These are phyloP conservation scores for Trichosporon asahii DNA, from an alignment of 1,284 basidiomycete species.

Conservation along the genomic window DNA sequence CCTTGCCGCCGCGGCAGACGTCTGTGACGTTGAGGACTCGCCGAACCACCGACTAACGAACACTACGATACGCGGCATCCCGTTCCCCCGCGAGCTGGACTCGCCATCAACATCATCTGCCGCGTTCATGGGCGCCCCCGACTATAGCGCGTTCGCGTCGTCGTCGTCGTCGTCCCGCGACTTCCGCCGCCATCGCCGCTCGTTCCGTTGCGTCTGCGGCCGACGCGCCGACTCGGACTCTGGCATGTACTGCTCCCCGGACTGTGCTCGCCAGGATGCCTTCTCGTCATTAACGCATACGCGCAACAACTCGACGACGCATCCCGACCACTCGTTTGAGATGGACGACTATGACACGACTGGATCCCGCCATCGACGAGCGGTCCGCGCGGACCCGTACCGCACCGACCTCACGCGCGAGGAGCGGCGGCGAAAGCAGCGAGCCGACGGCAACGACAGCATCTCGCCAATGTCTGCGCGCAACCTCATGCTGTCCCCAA, in stretches of 20 bases:
- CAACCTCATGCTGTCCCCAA: constrained; percentile 17
- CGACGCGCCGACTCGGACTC: constrained; percentile 30
- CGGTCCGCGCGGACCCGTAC: constrained; percentile 1
- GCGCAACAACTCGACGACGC: constrained; percentile 23
- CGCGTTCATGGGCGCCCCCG: constrained; percentile 9
- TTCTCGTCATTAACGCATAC: constrained; percentile 49
- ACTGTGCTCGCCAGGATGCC: constrained; percentile 48
- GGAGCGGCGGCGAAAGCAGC: constrained; percentile 34
- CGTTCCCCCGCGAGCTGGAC: constrained; percentile 16
- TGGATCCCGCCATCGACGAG: constrained; percentile 22
- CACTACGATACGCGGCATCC: constrained; percentile 13
- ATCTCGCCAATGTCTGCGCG: constrained; percentile 24
- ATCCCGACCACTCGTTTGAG: constrained; percentile 25
- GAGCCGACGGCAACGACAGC: constrained; percentile 34
- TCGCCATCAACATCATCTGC: constrained; percentile 10
- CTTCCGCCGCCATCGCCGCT: constrained; percentile 9
- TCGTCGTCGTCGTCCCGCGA: constrained; percentile 3
- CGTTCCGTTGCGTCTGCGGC: constrained; percentile 30
- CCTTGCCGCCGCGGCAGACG: constrained; percentile 5
- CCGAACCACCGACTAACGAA: constrained; percentile 14
- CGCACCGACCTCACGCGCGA: constrained; percentile 31
- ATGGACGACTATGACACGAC: constrained; percentile 18
- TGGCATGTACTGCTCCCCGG: constrained; percentile 48
- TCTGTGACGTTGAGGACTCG: constrained; percentile 11
- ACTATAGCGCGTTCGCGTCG: neutral